phyloP scores from a whole-genome alignment of 495 filamentous ascomycete species.

The Hapsidospora chrysogenum region DNA sequence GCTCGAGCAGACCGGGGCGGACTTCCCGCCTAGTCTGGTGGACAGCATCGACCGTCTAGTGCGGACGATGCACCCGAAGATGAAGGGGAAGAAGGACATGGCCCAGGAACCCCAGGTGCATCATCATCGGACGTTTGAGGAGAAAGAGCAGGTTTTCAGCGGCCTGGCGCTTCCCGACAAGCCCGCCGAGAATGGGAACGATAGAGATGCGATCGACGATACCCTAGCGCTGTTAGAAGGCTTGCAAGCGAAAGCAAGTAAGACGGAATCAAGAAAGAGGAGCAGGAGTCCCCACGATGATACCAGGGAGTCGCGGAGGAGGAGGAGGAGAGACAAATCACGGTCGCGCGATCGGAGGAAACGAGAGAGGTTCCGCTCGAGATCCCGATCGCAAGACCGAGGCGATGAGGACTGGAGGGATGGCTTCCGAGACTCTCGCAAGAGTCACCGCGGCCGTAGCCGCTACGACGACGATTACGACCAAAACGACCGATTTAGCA shows the following conservation, averaged over 20 bases:
- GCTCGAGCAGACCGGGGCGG: slow-evolving; percentile 56
- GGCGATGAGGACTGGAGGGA: slow-evolving; percentile 42
- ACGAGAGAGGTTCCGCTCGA: slow-evolving; percentile 24
- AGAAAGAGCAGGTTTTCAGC: slow-evolving; percentile 70
- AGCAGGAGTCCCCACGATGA: slow-evolving; percentile 56
- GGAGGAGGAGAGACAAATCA: slow-evolving; percentile 23
- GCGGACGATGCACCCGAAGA: slow-evolving; percentile 76
- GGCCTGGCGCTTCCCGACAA: slow-evolving; percentile 80
- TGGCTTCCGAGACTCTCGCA: slow-evolving; percentile 10
- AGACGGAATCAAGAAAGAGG: slow-evolving; percentile 41
- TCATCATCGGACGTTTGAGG: slow-evolving; percentile 22
- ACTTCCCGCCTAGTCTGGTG: slow-evolving; percentile 77
- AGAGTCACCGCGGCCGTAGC: slow-evolving; percentile 24
- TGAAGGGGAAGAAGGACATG: slow-evolving; percentile 32
- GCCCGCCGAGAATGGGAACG: slow-evolving; percentile 32
- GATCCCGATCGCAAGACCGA: slow-evolving; percentile 40
- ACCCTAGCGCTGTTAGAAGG: slow-evolving; percentile 83
- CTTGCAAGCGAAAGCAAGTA: slow-evolving; percentile 51
- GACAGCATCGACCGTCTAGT: slow-evolving; percentile 84
- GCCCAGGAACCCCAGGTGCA: slow-evolving; percentile 25
- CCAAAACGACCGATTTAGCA: slow-evolving; percentile 48
- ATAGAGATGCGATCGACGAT: slow-evolving; percentile 65
- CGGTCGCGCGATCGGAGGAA: slow-evolving; percentile 27
- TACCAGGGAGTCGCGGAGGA: slow-evolving; percentile 12
- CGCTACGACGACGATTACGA: slow-evolving; percentile 24